Conservation (phyloP, 257 asterid species). For the Nicotiana otophora region DNA sequence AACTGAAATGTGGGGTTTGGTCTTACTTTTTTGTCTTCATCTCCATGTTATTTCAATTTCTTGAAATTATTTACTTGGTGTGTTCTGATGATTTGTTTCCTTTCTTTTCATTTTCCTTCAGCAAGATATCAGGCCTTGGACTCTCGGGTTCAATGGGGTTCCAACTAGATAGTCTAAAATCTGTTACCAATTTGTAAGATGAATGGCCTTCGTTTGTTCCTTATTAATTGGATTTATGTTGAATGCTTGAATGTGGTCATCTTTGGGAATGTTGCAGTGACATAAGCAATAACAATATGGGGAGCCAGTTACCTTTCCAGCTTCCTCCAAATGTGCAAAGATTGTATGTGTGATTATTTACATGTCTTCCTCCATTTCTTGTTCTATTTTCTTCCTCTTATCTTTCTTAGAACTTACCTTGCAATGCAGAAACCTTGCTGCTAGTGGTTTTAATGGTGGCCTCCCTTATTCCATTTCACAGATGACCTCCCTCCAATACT, state of each 20-base stretch:
- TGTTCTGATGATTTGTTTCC: background rate
- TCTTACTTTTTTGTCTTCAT: background rate
- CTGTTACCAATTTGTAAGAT: conserved; percentile 72
- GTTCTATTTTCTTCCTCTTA: background rate
- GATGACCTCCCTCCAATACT: conserved; percentile 62
- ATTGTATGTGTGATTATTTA: conserved; percentile 52
- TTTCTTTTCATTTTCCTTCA: conserved; percentile 18
- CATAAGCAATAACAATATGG: conserved; percentile 75
- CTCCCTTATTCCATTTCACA: conserved; percentile 71
- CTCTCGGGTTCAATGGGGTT: conserved; percentile 77
- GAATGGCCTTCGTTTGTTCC: conserved; percentile 5
- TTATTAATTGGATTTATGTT: conserved; percentile 6
- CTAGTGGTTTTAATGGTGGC: conserved; percentile 52
- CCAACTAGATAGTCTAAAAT: conserved; percentile 51
- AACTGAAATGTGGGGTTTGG: conserved; percentile 52
- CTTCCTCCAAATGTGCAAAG: conserved; percentile 70
- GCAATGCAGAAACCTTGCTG: conserved; percentile 70
- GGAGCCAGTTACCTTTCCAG: conserved; percentile 65
- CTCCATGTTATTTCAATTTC: conserved; percentile 8
- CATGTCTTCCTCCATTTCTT: background rate
- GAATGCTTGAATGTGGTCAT: conserved; percentile 8
- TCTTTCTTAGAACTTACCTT: conserved; percentile 11
- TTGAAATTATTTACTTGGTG: conserved; percentile 33
- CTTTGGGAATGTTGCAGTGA: conserved; percentile 55
- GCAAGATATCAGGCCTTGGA: conserved; percentile 56